Evolutionary conservation across 192 early-diverging fungal species (phyloP).

Genomic region (Entophlyctis luteolus): DNA sequence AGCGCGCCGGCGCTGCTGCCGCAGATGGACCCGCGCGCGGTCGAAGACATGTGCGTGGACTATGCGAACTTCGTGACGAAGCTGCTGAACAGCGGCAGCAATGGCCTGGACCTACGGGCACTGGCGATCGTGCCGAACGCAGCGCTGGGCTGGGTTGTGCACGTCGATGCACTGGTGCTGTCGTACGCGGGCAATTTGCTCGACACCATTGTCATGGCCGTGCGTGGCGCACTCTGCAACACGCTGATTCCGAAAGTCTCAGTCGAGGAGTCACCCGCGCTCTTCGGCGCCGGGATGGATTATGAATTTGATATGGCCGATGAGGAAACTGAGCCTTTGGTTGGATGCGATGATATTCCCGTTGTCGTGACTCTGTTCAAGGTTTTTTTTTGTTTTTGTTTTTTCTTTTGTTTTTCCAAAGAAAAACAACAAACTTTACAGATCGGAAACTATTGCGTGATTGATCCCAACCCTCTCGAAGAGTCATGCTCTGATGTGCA

Average conservation of each 20-base stretch:
- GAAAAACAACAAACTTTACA: conserved; percentile 29
- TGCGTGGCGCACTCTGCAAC: conserved; percentile 82
- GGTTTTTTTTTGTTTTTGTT: conserved; percentile 37
- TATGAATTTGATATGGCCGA: conserved; percentile 92
- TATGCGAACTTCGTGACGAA: conserved; percentile 78
- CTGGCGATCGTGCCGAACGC: conserved; percentile 88
- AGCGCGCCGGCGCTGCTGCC: neutral
- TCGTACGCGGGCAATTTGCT: conserved; percentile 83
- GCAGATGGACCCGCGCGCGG: conserved; percentile 24
- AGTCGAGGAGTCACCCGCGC: conserved; percentile 76
- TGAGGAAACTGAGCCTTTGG: conserved; percentile 75
- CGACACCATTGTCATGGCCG: conserved; percentile 81
- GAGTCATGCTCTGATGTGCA: conserved; percentile 80
- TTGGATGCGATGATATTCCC: conserved; percentile 77
- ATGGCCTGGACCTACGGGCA: conserved; percentile 78
- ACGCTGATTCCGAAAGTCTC: conserved; percentile 80
- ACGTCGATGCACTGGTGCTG: conserved; percentile 85
- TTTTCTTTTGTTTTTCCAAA: neutral
- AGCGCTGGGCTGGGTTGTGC: conserved; percentile 80
- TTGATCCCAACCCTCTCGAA: conserved; percentile 86
- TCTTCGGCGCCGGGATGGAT: neutral
- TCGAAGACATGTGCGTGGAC: conserved; percentile 79
- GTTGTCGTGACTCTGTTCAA: conserved; percentile 80
- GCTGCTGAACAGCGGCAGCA: conserved; percentile 72
- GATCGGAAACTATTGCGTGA: conserved; percentile 78